Evolutionary conservation across 257 asterid species (phyloP), one percentile per base, ranked within the genome.

Genomic region (Solanum sejunctum): DNA sequence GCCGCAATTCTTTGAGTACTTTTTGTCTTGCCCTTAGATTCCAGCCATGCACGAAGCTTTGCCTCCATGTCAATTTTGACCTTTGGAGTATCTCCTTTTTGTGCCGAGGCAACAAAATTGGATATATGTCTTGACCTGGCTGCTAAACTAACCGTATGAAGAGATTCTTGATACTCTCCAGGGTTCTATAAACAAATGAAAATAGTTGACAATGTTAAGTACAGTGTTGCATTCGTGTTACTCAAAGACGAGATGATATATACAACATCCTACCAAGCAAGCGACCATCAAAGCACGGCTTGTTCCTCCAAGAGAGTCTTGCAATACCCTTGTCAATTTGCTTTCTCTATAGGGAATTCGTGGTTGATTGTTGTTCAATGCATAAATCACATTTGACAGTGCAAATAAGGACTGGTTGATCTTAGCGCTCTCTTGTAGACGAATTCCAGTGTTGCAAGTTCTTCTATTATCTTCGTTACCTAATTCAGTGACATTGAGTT

Each of bases 231-330:
- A 52, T 78, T 78, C 47, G 10, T 16, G 64, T 17, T 5, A 51
- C 82, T 17, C 17, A 78, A 78, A 78, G 49, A 26, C 64, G 28
- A 52, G 3, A 52, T 78, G 23, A 52, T 78, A 26, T 16, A 16
- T 78, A 16, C 26, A 84, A 49, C 7, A 73, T 20, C 86, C 23
- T 93, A 96, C 99, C 97, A 95, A 88, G 86, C 99, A 96, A 78
- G 98, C 95, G 7, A 96, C 89, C 98, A 96, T 95, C 66, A 96
- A 91, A 79, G 98, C 92, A 52, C 90, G 93, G 41, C 98, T 94
- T 72, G 92, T 92, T 88, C 98, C 97, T 81, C 99, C 99, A 58
- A 96, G 97, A 84, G 99, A 96, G 89, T 95, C 98, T 86, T 96
- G 99, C 83, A 96, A 85, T 88, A 96, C 93, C 36, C 98, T 95